These are phyloP conservation scores for Arabis hirsuta DNA, from an alignment of 345 rosid species.

Conservation along the genomic window DNA sequence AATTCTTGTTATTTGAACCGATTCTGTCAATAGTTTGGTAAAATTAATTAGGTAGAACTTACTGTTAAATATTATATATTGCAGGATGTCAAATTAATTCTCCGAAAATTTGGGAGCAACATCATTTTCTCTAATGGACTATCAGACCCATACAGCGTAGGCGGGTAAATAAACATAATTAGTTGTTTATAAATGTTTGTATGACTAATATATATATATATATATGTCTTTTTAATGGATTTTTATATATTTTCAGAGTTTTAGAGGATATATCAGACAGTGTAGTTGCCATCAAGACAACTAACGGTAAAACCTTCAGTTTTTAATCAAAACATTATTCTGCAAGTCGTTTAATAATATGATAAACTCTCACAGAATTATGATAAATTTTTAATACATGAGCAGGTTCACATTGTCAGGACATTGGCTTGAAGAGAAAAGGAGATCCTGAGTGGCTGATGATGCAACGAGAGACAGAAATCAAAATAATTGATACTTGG, in stretches of 20 bases:
- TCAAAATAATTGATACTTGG: slow-evolving; percentile 49
- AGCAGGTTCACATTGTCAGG: slow-evolving; percentile 56
- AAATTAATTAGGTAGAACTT: neutral
- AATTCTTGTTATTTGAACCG: no score
- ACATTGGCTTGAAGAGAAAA: slow-evolving; percentile 26
- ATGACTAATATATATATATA: neutral
- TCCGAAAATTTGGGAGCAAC: slow-evolving; percentile 54
- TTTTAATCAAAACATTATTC: neutral
- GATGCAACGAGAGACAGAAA: slow-evolving; percentile 45
- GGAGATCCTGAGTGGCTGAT: slow-evolving; percentile 53
- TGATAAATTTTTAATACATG: neutral
- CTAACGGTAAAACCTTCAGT: slow-evolving; percentile 20
- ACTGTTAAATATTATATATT: neutral
- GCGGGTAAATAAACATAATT: slow-evolving; percentile 46
- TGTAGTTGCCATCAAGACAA: slow-evolving; percentile 48
- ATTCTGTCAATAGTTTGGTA: no score
- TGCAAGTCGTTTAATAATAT: neutral
- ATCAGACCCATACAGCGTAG: slow-evolving; percentile 53
- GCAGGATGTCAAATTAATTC: slow-evolving; percentile 53
- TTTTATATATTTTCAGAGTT: slow-evolving; percentile 39
- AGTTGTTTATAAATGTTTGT: neutral
- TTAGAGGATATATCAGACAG: slow-evolving; percentile 52
- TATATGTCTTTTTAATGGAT: neutral
- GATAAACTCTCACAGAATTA: neutral
- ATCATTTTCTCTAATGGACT: slow-evolving; percentile 59